Evolutionary conservation across 768 basidiomycete species (phyloP).

Genomic region (Termitomyces sp.): DNA sequence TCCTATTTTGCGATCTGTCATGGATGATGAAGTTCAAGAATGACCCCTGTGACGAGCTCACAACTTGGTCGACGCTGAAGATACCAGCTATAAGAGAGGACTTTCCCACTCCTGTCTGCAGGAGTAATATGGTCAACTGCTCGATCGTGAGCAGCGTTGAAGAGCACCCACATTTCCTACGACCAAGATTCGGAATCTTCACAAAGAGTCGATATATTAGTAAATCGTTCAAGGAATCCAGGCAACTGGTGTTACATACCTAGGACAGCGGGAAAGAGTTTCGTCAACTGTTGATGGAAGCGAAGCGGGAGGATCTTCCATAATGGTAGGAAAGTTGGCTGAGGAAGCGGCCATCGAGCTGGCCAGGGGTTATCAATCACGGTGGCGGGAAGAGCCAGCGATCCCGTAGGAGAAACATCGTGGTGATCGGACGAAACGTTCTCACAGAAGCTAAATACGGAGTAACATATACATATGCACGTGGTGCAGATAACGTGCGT

Average conservation of each 20-base stretch:
- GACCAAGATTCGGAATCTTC: constrained; percentile 1
- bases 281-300: background rate
- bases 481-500: background rate
- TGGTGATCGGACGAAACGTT: background rate
- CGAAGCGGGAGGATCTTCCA: background rate
- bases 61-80: background rate
- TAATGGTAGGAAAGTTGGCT: background rate
- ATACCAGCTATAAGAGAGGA: background rate
- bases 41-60: background rate
- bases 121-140: background rate
- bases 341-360: background rate
- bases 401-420: background rate
- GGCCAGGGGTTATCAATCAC: background rate
- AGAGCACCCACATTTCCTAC: constrained; percentile 1
- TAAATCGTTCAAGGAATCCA: background rate
- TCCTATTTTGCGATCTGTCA: background rate
- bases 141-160: background rate
- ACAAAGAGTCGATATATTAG: background rate
- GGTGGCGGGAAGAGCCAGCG: background rate
- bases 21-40: background rate
- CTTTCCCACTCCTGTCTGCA: constrained; percentile 2
- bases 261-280: background rate
- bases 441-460: background rate
- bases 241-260: background rate
- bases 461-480: background rate